These are phyloP conservation scores for Colletotrichum sp. DNA, from an alignment of 2,329 filamentous ascomycete genomes.

Conservation along the genomic window DNA sequence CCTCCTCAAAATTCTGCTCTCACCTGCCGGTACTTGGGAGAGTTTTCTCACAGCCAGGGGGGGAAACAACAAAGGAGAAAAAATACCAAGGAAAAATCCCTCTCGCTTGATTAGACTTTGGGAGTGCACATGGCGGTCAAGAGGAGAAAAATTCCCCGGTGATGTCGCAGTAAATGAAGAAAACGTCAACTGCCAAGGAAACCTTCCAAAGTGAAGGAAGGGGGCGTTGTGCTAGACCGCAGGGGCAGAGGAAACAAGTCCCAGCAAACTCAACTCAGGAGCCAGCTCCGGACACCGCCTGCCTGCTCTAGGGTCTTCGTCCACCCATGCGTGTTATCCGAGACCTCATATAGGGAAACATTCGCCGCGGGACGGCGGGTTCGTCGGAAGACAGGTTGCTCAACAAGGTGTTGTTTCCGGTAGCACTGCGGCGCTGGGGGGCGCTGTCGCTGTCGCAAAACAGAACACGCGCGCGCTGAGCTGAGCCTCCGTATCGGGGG, in stretches of 20 bases:
- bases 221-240: not conserved
- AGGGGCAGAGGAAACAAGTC: not conserved
- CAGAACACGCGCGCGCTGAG: not conserved
- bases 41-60: not conserved
- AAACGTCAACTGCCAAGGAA: not conserved
- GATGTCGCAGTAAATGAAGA: not conserved
- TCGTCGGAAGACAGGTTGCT: not conserved
- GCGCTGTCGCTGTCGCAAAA: not conserved
- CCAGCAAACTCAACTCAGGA: not conserved
- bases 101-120: not conserved
- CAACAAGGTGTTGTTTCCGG: not conserved
- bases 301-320: not conserved
- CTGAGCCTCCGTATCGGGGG: not conserved
- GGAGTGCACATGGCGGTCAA: not conserved
- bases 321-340: not conserved
- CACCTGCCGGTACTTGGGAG: not conserved
- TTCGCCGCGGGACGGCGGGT: not conserved
- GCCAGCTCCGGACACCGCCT: not conserved
- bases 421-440: not conserved
- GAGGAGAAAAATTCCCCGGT: not conserved
- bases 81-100: not conserved
- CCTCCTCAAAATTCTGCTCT: not conserved
- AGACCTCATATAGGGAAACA: not conserved
- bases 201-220: not conserved
- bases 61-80: not conserved